A percentile compares a stretch with the other conserved stretches of the same genome.
phyloP scores from a whole-genome alignment of 257 asterid species.

The Asclepias syriaca region DNA sequence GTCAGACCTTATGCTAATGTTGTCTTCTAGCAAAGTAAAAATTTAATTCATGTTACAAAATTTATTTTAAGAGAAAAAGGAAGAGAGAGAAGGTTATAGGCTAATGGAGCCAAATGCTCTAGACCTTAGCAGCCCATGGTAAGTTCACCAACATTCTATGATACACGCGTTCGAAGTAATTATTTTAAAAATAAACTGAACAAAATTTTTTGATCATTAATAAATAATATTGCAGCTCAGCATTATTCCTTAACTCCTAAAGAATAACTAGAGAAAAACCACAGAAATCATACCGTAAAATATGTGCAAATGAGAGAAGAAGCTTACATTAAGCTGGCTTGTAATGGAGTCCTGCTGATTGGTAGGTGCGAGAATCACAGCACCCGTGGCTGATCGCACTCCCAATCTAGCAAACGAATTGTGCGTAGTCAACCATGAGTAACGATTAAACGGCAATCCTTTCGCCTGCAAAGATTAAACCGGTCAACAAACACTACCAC shows the following conservation, averaged over 20 bases:
- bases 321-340: conserved; percentile 64
- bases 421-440: conserved; percentile 89
- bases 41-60: too few species aligned
- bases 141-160: neutral
- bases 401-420: conserved; percentile 74
- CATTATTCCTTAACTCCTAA: conserved; percentile 3
- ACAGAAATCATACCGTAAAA: neutral
- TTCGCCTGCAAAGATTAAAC: conserved; percentile 41
- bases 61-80: neutral
- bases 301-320: neutral
- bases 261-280: conserved; percentile 6
- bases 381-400: conserved; percentile 61
- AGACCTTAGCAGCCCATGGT: neutral
- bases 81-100: too few species aligned
- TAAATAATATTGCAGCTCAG: neutral
- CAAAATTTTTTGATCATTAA: neutral
- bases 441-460: conserved; percentile 80
- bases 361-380: conserved; percentile 52
- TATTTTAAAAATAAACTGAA: neutral
- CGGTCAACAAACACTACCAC: neutral
- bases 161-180: neutral
- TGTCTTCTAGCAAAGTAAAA: neutral
- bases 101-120: neutral
- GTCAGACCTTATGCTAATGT: neutral
- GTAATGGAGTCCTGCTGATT: conserved; percentile 92